Base-by-base conservation (phyloP, 2,329 filamentous ascomycete genomes). In the Sclerotinia spermophila region DNA sequence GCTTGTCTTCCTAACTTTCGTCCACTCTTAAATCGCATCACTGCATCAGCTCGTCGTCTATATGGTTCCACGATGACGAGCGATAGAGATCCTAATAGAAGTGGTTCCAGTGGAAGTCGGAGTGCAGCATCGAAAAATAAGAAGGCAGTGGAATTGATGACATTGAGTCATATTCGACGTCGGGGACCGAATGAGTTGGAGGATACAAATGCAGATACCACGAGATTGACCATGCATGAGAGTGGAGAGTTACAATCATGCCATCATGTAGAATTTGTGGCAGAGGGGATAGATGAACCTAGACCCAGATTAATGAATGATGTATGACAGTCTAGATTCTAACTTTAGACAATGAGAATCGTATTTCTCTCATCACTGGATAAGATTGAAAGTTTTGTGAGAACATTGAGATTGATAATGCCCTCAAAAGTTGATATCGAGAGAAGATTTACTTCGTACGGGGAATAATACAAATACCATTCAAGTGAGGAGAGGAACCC, bases 1-100 rank as follows among this genome's bases (percentile, higher is more conserved):
- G 70, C 71, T 45, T 73, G 70, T 48, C 70, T 73, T 11, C 71
- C 71, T 24, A 64, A 51, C 48, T 66, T 71, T 53, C 70, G 71
- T 11, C 71, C 71, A 62, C 61, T 72, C 8, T 45, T 71, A 21
- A 71, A 48, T 38, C 59, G 67, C 27, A 69, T 69, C 7, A 69
- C 67, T 21, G 48, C 59, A 19, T 42, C 67, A 17, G 58, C 45
- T 35, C 67, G 67, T 13, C 67, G 67, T 24, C 27, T 69, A 10
- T 69, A 69, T 53, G 60, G 45, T 42, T 69, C 58, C 45, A 45
- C 59, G 5, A 55, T 69, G 24, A 44, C 58, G 30, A 65, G 67
- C 27, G 58, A 62, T n/a, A 44, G 42, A 21, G 38, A 53, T 27
- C 35, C 15, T 15, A 33, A 48, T 33, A n/a, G 45, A 30, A 65